A percentile compares a stretch with the other conserved stretches of the same genome.
Conservation (phyloP, 2,329 filamentous ascomycete genomes). For the Huntiella decipiens region DNA sequence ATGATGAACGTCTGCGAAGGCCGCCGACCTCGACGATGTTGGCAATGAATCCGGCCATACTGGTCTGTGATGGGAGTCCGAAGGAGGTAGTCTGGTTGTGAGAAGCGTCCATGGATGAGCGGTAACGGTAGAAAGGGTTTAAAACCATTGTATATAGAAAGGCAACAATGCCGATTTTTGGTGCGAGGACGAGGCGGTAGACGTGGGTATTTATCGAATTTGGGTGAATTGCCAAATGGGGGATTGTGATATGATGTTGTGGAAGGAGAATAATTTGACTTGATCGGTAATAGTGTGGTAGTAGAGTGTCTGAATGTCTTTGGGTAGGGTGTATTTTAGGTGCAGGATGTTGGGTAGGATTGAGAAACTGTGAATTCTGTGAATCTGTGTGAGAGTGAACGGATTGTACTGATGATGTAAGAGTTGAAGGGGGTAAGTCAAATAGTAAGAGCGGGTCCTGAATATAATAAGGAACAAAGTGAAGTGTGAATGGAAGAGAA, state of each 20-base stretch:
- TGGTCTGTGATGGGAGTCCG: conserved; percentile 5
- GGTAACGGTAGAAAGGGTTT: conserved; percentile 8
- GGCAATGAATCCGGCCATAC: conserved; percentile 10
- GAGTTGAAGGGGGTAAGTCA: background rate
- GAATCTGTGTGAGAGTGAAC: too few species aligned
- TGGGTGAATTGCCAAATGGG: background rate
- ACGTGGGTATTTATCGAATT: background rate
- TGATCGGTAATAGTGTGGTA: background rate
- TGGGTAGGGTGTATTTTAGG: background rate
- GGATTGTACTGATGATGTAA: background rate
- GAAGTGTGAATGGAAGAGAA: background rate
- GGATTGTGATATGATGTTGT: background rate
- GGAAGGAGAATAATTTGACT: background rate
- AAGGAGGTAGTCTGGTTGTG: conserved; percentile 3
- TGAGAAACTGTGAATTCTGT: background rate
- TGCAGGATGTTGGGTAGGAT: background rate
- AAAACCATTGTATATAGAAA: conserved; percentile 7
- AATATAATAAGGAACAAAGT: background rate
- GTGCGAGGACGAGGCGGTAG: background rate
- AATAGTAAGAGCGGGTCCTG: background rate
- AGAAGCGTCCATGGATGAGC: conserved; percentile 8
- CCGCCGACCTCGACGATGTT: conserved; percentile 10
- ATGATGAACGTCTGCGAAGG: conserved; percentile 9
- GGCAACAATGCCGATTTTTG: background rate
- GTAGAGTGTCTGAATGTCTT: background rate